Conservation (phyloP, 768 basidiomycete species). For the Amyloporia xantha region DNA sequence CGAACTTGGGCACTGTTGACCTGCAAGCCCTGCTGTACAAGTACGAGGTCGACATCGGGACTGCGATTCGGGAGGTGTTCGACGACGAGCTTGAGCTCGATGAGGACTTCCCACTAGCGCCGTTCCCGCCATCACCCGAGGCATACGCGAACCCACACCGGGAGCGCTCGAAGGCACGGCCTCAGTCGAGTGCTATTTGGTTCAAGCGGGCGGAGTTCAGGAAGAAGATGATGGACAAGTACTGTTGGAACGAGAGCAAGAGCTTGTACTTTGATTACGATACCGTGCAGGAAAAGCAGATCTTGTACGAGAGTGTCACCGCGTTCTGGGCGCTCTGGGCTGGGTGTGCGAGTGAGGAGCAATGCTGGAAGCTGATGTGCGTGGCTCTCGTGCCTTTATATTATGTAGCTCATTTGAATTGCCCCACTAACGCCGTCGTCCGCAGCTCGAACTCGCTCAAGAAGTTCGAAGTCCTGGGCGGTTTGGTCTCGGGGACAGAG, state of each 20-base stretch:
- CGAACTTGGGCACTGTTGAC: slow-evolving; percentile 94
- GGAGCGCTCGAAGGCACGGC: slow-evolving; percentile 50
- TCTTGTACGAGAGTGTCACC: slow-evolving; percentile 95
- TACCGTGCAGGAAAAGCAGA: slow-evolving; percentile 84
- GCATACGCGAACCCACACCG: slow-evolving; percentile 57
- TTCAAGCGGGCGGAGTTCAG: slow-evolving; percentile 83
- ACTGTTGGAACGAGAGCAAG: slow-evolving; percentile 97
- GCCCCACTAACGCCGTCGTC: slow-evolving; percentile 12
- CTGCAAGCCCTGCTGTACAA: slow-evolving; percentile 95
- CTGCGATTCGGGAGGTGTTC: slow-evolving; percentile 92
- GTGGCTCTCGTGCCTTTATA: slow-evolving; percentile 26
- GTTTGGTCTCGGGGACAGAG: slow-evolving; percentile 93
- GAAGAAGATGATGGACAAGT: slow-evolving; percentile 81
- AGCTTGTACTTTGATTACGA: slow-evolving; percentile 96
- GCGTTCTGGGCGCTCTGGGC: slow-evolving; percentile 97
- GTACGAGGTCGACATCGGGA: slow-evolving; percentile 98
- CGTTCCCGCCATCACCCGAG: slow-evolving; percentile 81
- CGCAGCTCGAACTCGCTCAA: slow-evolving; percentile 74
- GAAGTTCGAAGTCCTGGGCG: slow-evolving; percentile 96
- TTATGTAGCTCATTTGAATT: slow-evolving; percentile 2
- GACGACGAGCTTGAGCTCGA: slow-evolving; percentile 88
- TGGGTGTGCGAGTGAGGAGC: slow-evolving; percentile 93
- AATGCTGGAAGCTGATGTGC: slow-evolving; percentile 89
- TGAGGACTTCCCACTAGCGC: slow-evolving; percentile 84
- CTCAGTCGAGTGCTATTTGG: slow-evolving; percentile 86